Evolutionary conservation across 169 alveolate genomes (phyloP).

Genomic region (Eimeria falciformis): DNA sequence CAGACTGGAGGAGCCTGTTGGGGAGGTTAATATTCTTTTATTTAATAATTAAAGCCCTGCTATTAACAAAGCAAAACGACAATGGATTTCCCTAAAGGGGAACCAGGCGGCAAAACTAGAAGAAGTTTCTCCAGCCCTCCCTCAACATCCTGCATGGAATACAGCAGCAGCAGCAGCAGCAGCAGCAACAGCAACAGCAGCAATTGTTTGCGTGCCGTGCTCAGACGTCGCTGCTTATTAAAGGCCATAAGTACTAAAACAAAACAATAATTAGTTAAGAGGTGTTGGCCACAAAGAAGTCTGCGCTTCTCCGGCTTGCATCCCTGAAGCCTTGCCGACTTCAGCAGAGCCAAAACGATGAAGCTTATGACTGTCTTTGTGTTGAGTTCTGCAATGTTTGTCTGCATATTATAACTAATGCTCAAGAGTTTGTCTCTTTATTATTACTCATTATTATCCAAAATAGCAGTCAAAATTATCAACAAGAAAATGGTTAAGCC

Average conservation of each 20-base stretch:
- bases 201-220: not conserved
- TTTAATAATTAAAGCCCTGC: not conserved
- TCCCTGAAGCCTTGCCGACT: too few species aligned
- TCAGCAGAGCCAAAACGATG: too few species aligned
- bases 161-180: constrained; percentile 11
- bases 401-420: too few species aligned
- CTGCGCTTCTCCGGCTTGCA: not conserved
- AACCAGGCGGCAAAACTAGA: not conserved
- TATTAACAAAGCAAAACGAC: not conserved
- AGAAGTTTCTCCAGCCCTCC: not conserved
- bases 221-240: not conserved
- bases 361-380: too few species aligned
- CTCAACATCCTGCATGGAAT: not conserved
- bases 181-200: not conserved
- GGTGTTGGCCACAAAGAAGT: not conserved
- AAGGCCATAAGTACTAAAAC: not conserved
- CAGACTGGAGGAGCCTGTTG: too few species aligned
- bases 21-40: too few species aligned
- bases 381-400: too few species aligned
- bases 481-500: too few species aligned
- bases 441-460: too few species aligned
- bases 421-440: too few species aligned
- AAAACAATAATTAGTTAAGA: not conserved
- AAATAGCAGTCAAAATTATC: too few species aligned
- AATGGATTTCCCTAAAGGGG: not conserved